Base-by-base conservation (phyloP, 1,284 basidiomycete genomes). In the Phaffia rhodozyma region DNA sequence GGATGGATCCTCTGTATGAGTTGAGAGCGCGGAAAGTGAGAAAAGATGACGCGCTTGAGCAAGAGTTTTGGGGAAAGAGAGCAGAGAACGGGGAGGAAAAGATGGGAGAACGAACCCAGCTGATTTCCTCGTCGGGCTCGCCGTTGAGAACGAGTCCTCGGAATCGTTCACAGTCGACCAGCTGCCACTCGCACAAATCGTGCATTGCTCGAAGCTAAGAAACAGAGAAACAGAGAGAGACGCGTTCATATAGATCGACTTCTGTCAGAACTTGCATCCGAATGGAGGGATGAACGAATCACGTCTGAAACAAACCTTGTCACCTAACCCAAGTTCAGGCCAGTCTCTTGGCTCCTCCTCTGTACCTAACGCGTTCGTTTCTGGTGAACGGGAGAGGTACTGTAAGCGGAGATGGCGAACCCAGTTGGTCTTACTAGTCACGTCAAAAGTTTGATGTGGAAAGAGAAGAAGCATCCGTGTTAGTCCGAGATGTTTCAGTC, bases 181-280 rank as follows among this genome's bases (percentile, higher is more conserved):
- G 71, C 68, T 81, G 80, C 80, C 80, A 81, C 68, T 82, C 80
- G 70, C 79, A 80, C n/a, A 78, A 70, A 55, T 76, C 72, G 70
- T 77, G 74, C 18, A 79, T 69, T 1, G 74, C 73, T 52, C 73
- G 69, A 11, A 79, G 73, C 75, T 78, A 6, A 6, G 21, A 25
- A 5, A 21, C 18, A 53, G 50, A 29, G 25, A 54, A 43, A 32
- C 60, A 21, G 21, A 29, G 23, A 50, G 48, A 52, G 27, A 20
- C 21, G 30, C 16, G 47, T 27, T 18, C n/a, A 56, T 0, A 23
- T 53, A 49, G 5, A 49, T n/a, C 9, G n/a, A 59, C 18, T 25
- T 7, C 3, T 27, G 11, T 29, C 52, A 51, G 32, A 18, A 38
- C 20, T 43, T 23, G n/a, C 53, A 29, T 23, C 16, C 52, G 25